Conservation (phyloP, 768 basidiomycete species). For the Naganishia friedmannii region DNA sequence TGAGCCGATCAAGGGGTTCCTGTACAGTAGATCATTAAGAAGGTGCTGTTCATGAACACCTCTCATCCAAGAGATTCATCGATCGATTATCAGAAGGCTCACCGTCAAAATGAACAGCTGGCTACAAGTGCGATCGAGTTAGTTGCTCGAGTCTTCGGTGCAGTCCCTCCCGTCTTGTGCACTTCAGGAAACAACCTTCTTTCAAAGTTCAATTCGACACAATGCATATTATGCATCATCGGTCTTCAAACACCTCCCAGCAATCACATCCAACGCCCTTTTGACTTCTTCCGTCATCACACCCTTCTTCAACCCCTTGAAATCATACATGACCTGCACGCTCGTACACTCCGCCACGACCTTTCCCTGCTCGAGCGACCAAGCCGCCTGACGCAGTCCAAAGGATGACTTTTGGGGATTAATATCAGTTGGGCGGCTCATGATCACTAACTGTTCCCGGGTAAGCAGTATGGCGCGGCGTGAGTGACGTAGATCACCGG, state of each 20-base stretch:
- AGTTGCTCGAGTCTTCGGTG: too few species aligned
- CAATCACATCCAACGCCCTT: constrained; percentile 4
- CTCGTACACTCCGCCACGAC: constrained; percentile 27
- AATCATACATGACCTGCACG: constrained; percentile 31
- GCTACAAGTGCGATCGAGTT: too few species aligned
- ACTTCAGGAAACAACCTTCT: too few species aligned
- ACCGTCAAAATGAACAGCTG: too few species aligned
- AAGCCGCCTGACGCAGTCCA: constrained; percentile 15
- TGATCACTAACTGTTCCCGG: constrained; percentile 21
- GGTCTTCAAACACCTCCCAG: not conserved
- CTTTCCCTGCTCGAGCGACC: constrained; percentile 17
- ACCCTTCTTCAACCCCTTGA: constrained; percentile 24
- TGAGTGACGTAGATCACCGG: not conserved
- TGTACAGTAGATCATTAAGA: too few species aligned
- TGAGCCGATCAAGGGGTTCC: too few species aligned
- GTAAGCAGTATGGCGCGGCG: too few species aligned
- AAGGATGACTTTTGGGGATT: constrained; percentile 22
- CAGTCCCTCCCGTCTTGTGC: too few species aligned
- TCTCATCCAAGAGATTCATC: too few species aligned
- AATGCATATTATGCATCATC: not conserved
- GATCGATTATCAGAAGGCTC: too few species aligned
- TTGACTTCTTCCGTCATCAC: constrained; percentile 21
- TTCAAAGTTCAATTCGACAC: not conserved
- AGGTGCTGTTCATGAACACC: too few species aligned
- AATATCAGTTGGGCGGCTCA: constrained; percentile 10